A percentile compares a stretch with the other conserved stretches of the same genome.
Evolutionary conservation across 1,284 basidiomycete species (phyloP).

Genomic region (Ganoderma multipileum): DNA sequence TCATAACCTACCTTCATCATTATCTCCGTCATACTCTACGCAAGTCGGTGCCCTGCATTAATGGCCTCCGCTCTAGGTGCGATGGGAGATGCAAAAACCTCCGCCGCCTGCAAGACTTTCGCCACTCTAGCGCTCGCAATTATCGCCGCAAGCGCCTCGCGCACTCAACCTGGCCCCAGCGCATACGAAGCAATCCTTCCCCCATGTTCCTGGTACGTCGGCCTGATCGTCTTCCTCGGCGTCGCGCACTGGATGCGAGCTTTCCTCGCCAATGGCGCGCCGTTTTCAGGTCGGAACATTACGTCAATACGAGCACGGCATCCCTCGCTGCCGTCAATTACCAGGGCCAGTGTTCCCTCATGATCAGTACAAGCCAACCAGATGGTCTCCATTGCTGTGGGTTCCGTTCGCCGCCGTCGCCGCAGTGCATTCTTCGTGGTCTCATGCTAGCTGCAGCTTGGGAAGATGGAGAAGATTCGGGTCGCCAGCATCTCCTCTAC

Average conservation of each 20-base stretch:
- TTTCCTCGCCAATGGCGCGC: not conserved
- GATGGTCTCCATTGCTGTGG: slow-evolving; percentile 10
- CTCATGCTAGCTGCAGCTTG: slow-evolving; percentile 13
- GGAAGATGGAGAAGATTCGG: not conserved
- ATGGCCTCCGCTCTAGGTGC: slow-evolving; percentile 7
- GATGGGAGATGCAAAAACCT: not conserved
- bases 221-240: slow-evolving; percentile 1
- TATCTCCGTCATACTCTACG: not conserved
- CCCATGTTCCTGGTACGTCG: slow-evolving; percentile 11
- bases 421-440: not conserved
- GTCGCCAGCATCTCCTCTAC: not conserved
- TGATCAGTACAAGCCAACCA: not conserved
- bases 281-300: not conserved
- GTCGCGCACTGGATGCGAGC: not conserved
- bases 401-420: slow-evolving; percentile 1
- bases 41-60: not conserved
- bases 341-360: not conserved
- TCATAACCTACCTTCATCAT: not conserved
- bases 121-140: not conserved
- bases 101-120: not conserved
- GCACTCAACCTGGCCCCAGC: not conserved
- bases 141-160: slow-evolving; percentile 2
- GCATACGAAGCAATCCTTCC: slow-evolving; percentile 2
- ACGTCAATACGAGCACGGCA: slow-evolving; percentile 8
- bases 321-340: not conserved